Percentiles rank a stretch among this genome's conserved stretches.
phyloP scores from a whole-genome alignment of 495 filamentous ascomycete species.

The Aspergillus coremiiformis region DNA sequence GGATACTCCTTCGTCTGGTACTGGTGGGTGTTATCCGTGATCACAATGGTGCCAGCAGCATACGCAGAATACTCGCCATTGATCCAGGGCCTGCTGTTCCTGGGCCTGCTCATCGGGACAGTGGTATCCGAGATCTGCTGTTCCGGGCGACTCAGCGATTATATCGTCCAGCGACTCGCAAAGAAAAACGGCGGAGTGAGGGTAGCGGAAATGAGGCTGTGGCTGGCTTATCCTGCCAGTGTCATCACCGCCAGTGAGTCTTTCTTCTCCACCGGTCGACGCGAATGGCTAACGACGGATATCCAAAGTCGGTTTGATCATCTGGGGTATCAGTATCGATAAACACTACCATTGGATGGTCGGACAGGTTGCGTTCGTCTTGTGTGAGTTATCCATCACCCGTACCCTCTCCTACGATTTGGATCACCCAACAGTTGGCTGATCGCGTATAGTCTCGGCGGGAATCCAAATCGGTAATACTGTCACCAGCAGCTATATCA shows the following conservation, averaged over 20 bases:
- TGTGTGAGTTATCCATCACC: constrained; percentile 23
- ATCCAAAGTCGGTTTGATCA: constrained; percentile 29
- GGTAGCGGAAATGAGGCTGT: constrained; percentile 52
- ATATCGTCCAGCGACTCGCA: constrained; percentile 40
- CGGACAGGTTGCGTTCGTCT: constrained; percentile 52
- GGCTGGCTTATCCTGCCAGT: constrained; percentile 52
- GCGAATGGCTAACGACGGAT: background rate
- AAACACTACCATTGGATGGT: constrained; percentile 52
- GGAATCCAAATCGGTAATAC: constrained; percentile 59
- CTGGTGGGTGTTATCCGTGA: constrained; percentile 56
- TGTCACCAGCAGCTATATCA: constrained; percentile 47
- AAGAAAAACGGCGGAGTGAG: constrained; percentile 40
- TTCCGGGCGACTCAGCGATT: constrained; percentile 49
- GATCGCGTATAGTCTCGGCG: constrained; percentile 34
- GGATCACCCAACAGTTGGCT: constrained; percentile 10
- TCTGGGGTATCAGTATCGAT: constrained; percentile 55
- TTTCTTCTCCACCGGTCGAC: background rate
- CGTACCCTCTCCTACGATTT: background rate
- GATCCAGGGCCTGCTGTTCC: constrained; percentile 51
- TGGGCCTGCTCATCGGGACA: constrained; percentile 52
- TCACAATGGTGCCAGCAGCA: constrained; percentile 54
- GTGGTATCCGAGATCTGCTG: constrained; percentile 46
- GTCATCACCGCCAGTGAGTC: constrained; percentile 38
- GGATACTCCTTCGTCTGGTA: constrained; percentile 54
- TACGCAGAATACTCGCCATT: constrained; percentile 45